These are phyloP conservation scores for Termitomyces heimii DNA, from an alignment of 768 basidiomycete genomes.

Conservation along the genomic window DNA sequence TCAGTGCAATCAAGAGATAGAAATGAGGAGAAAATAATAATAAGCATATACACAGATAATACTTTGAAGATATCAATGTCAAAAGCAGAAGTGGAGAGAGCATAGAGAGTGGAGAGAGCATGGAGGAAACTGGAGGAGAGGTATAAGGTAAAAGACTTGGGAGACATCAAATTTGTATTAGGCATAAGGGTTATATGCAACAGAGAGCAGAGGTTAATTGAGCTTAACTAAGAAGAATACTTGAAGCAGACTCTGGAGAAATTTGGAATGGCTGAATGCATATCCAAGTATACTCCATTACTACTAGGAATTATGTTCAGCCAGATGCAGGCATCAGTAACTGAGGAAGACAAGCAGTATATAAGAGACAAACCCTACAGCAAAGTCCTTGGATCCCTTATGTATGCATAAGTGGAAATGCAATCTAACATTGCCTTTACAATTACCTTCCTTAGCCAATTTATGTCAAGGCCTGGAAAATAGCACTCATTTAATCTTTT, in stretches of 20 bases:
- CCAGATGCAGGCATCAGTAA: neutral
- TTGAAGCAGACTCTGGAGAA: neutral
- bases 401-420: neutral
- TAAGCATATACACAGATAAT: conserved; percentile 3
- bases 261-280: neutral
- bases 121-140: neutral
- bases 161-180: neutral
- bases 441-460: too few species aligned
- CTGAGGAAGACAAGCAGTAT: neutral
- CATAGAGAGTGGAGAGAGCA: too few species aligned
- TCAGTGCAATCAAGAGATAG: conserved; percentile 5
- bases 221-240: neutral
- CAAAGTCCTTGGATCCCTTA: neutral
- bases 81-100: too few species aligned
- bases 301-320: neutral
- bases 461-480: too few species aligned
- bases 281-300: neutral
- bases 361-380: neutral
- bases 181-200: neutral
- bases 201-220: neutral
- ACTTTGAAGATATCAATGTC: neutral
- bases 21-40: conserved; percentile 9
- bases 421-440: neutral
- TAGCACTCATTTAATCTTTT: too few species aligned
- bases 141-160: conserved; percentile 1